A percentile compares a stretch with the other conserved stretches of the same genome.
Conservation (phyloP, 345 rosid species). For the Heritiera fomes region DNA sequence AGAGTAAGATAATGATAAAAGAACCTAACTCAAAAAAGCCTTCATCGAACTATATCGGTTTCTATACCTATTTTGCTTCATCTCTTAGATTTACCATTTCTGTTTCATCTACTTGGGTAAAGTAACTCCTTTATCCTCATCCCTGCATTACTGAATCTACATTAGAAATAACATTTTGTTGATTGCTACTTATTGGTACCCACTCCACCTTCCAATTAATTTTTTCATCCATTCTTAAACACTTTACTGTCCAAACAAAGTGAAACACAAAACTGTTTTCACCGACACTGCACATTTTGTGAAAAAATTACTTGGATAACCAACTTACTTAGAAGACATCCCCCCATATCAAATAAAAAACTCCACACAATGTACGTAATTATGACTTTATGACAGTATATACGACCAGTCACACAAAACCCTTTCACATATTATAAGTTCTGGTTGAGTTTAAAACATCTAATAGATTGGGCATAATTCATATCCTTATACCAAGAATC, state of each 20-base stretch:
- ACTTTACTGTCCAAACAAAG: neutral
- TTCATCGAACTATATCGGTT: neutral
- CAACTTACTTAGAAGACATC: neutral
- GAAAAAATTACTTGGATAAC: neutral
- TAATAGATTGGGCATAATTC: neutral
- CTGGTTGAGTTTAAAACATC: neutral
- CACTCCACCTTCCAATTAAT: neutral
- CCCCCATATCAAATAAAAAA: neutral
- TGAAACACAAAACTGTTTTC: neutral
- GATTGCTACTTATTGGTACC: neutral
- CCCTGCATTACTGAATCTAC: neutral
- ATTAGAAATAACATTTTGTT: neutral
- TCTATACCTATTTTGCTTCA: neutral
- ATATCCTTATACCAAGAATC: slow-evolving; percentile 4
- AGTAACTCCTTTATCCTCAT: neutral
- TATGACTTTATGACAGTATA: neutral
- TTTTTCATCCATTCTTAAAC: neutral
- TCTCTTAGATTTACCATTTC: neutral
- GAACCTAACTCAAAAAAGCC: neutral
- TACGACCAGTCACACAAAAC: neutral
- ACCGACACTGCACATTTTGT: neutral
- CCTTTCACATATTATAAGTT: neutral
- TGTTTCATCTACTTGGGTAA: neutral
- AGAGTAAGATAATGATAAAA: neutral
- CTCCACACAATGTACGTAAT: neutral